These are phyloP conservation scores for Exophiala sideris DNA, from an alignment of 2,329 filamentous ascomycete genomes.

Conservation along the genomic window DNA sequence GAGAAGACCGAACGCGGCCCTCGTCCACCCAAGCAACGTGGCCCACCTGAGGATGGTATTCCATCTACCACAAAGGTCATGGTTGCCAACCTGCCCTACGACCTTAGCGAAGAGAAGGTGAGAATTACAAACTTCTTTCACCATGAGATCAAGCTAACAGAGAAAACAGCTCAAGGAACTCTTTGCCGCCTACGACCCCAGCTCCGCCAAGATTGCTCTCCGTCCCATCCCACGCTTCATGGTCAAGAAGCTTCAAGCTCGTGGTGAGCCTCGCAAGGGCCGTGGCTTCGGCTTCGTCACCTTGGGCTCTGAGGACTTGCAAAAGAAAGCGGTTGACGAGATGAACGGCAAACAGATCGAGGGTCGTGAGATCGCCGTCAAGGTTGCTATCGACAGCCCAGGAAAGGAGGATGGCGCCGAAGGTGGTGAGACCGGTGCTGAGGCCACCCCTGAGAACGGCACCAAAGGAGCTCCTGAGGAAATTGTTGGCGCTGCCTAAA, in stretches of 20 bases:
- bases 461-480: constrained; percentile 26
- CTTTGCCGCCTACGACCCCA: constrained; percentile 86
- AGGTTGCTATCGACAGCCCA: constrained; percentile 99
- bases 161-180: constrained; percentile 83
- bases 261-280: constrained; percentile 96
- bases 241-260: constrained; percentile 99
- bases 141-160: constrained; percentile 29
- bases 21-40: constrained; percentile 73
- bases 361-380: constrained; percentile 97
- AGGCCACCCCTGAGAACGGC: constrained; percentile 20
- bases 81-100: constrained; percentile 98
- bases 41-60: constrained; percentile 93
- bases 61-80: constrained; percentile 99
- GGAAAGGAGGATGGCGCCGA: constrained; percentile 88
- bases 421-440: constrained; percentile 38
- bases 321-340: constrained; percentile 94
- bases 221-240: constrained; percentile 98
- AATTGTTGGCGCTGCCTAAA: constrained; percentile 22
- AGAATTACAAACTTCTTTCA: constrained; percentile 29
- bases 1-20: constrained; percentile 46
- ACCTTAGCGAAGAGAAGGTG: constrained; percentile 96
- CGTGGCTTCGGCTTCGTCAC: constrained; percentile 99
- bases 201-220: constrained; percentile 96
- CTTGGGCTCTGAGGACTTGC: constrained; percentile 87
- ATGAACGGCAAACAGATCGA: constrained; percentile 99